A percentile compares a stretch with the other conserved stretches of the same genome.
Conservation (phyloP, 768 basidiomycete species). For the Solioccasus polychromus region DNA sequence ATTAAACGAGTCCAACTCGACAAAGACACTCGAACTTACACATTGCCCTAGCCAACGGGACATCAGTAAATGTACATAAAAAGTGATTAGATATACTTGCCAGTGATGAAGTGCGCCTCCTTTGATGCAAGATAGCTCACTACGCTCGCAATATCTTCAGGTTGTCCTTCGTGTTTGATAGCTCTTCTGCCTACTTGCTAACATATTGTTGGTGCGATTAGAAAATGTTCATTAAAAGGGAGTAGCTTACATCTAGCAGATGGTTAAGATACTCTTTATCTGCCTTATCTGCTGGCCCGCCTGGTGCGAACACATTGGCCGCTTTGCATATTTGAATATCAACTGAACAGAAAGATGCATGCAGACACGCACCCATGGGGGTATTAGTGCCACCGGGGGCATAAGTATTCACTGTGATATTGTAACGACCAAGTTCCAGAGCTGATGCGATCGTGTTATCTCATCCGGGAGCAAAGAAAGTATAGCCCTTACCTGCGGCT, state of each 20-base stretch:
- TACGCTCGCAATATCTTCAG: not conserved
- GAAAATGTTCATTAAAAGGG: not conserved
- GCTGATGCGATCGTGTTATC: slow-evolving; percentile 1
- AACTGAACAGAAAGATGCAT: not conserved
- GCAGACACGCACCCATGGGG: not conserved
- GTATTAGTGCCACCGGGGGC: not conserved
- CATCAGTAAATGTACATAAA: not conserved
- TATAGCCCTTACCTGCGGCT: slow-evolving; percentile 27
- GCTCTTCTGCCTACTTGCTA: not conserved
- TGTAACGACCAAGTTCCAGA: slow-evolving; percentile 24
- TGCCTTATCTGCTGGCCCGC: not conserved
- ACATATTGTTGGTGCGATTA: not conserved
- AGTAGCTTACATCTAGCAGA: not conserved
- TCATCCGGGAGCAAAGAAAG: not conserved
- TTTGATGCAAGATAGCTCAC: not conserved
- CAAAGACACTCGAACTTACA: slow-evolving; percentile 1
- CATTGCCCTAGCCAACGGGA: slow-evolving; percentile 7
- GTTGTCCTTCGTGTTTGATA: not conserved
- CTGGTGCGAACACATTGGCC: not conserved
- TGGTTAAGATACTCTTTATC: not conserved
- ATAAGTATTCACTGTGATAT: not conserved
- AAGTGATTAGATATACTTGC: not conserved
- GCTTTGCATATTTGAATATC: not conserved
- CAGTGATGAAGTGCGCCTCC: not conserved
- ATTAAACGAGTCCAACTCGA: not conserved